phyloP scores from a whole-genome alignment of 1,284 basidiomycete species.

The Coniferiporia weirii region DNA sequence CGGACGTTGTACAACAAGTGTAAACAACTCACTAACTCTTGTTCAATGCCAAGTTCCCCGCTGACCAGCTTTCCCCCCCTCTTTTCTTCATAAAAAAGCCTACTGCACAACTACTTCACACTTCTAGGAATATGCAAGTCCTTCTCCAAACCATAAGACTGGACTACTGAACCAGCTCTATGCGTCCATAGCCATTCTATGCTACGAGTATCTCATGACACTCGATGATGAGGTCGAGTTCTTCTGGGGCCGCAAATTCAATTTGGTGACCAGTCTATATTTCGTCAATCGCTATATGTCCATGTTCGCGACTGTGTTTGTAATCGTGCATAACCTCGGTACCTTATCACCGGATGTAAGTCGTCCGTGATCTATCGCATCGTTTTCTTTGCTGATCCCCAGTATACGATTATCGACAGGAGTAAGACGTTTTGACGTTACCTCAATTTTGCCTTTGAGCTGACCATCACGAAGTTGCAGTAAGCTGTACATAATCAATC shows the following conservation, averaged over 20 bases:
- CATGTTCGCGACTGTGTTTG: constrained; percentile 6
- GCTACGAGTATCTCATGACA: constrained; percentile 18
- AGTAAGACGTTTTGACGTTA: too few relatives aligned
- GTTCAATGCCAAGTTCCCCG: too few relatives aligned
- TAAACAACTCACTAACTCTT: too few relatives aligned
- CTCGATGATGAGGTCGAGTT: constrained; percentile 13
- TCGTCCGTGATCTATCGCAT: not conserved
- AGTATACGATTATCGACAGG: not conserved
- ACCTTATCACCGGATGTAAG: constrained; percentile 1
- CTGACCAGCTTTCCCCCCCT: too few relatives aligned
- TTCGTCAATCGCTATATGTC: constrained; percentile 17
- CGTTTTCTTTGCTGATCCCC: not conserved
- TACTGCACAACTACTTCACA: too few relatives aligned
- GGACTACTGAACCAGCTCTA: too few relatives aligned
- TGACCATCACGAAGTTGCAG: constrained; percentile 4
- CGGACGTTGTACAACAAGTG: too few relatives aligned
- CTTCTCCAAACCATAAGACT: too few relatives aligned
- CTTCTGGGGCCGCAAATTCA: constrained; percentile 16
- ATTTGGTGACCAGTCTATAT: constrained; percentile 9
- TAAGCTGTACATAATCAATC: constrained; percentile 10
- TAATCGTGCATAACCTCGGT: constrained; percentile 9
- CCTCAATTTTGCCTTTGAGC: too few relatives aligned
- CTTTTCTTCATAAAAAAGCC: too few relatives aligned
- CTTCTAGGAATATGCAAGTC: too few relatives aligned
- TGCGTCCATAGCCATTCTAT: constrained; percentile 9